phyloP scores from a whole-genome alignment of 768 basidiomycete species.

The Suillus tomentosus region DNA sequence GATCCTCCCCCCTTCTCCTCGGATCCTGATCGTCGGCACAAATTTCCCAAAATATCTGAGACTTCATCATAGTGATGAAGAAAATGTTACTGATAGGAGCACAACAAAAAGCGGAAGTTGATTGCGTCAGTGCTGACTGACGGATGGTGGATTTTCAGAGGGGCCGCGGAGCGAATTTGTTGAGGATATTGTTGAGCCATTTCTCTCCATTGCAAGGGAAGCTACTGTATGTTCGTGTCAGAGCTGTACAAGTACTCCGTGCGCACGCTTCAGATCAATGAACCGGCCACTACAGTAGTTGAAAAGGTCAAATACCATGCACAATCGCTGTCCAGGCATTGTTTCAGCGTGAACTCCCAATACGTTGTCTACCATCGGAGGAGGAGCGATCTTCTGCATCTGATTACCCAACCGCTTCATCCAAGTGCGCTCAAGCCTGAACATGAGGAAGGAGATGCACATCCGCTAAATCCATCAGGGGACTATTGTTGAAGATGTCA shows the following conservation, averaged over 20 bases:
- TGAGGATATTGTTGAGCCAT: not conserved
- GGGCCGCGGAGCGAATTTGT: too few species aligned
- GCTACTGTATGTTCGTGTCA: too few species aligned
- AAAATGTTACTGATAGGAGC: not conserved
- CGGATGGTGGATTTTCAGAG: not conserved
- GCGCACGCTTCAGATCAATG: not conserved
- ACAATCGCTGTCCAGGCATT: not conserved
- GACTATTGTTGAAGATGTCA: not conserved
- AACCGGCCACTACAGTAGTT: not conserved
- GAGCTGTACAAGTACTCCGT: not conserved
- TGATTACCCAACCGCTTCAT: conserved; percentile 66
- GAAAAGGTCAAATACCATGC: not conserved
- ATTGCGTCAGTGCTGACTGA: not conserved
- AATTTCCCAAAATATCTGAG: not conserved
- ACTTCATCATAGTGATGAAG: not conserved
- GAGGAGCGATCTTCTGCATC: conserved; percentile 43
- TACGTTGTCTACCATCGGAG: not conserved
- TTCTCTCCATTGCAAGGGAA: not conserved
- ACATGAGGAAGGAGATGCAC: not conserved
- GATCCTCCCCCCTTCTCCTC: not conserved
- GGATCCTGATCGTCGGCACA: not conserved
- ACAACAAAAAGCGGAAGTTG: not conserved
- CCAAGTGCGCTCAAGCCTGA: not conserved
- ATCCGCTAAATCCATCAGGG: not conserved
- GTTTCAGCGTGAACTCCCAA: not conserved